Evolutionary conservation across 495 filamentous ascomycete species (phyloP), one percentile per base, ranked within the genome.

Genomic region (Penicillium subrubescens): DNA sequence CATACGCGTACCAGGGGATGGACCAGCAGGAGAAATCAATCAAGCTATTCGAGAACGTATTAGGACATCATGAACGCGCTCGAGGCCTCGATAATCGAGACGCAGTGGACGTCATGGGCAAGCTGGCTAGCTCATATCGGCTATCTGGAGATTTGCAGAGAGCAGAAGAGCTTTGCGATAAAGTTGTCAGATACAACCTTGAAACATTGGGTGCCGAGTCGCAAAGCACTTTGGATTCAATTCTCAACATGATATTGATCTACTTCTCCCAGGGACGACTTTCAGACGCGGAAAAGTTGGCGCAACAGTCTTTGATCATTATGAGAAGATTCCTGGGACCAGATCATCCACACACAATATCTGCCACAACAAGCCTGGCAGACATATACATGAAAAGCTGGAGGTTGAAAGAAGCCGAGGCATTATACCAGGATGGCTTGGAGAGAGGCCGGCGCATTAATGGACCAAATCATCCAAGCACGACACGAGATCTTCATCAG

Each of bases 401-500:
- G 62, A 46, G n/a, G 3, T 27, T 63, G 10, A 60, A 64, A 48
- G 53, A 68, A 8, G 61, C 69, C 1, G 63, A 65, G 8, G 19
- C 25, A 0, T 23, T 68, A 8, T 48, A 19, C 0, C 15, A 12
- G 1, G 60, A 63, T 15, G 35, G 25, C 1, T 2, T 66, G 0
- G 53, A 56, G 23, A 57, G 21, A 19, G 3, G 14, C 0, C 43
- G 53, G 48, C 51, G 54, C 10, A 8, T 53, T 1, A 43, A 31
- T 60, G 69, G 66, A 8, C 50, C 31, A n/a, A 58, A 62, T 11
- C 53, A 64, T 29, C 62, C 63, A 0, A 2, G 10, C 1, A 52
- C 54, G 0, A 12, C 65, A 1, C 37, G 31, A 7, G 29, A 57
- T 23, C 34, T 63, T 29, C 8, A 57, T 5, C 19, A 33, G 10